Base-by-base conservation (phyloP, 441 rosid species). In the Adansonia madagascariensis region DNA sequence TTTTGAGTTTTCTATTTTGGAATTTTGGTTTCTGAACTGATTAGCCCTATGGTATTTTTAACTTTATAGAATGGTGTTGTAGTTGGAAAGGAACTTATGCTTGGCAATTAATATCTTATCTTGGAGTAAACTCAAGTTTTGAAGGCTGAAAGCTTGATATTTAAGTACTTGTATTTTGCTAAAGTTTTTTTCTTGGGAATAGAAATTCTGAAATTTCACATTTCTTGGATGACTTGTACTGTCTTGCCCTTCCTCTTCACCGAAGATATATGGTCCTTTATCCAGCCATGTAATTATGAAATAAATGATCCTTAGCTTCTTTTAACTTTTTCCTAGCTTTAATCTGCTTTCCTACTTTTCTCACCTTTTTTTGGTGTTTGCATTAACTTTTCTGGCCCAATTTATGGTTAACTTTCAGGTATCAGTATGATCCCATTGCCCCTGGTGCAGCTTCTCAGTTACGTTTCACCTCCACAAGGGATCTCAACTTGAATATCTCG, bases 391-490 rank as follows among this genome's bases (percentile, higher is more conserved):
- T 9, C 64, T 56, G 35, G 57, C 68, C 57, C 31, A 43, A 79
- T 77, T 61, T 82, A 68, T 74, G 60, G 77, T 72, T 72, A 62
- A 70, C 63, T 75, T 88, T 71, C 90, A 97, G 99, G 89, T 94
- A 92, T 80, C 98, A 85, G 85, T 92, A 90, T 80, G 92, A 97
- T 83, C 88, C 84, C 74, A 90, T 86, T 81, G 88, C 92, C 56
- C 93, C 89, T 3, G 92, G 92, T 75, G 90, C 99, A 74, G 89
- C 91, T 80, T 89, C 97, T 71, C 97, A 97, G 84, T 79, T 97
- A 77, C 97, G 97, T 75, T 80, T 97, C 79, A 88, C 93, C 78
- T 84, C 92, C 53, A 87, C 92, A 1, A 83, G 88, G 89, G 95
- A 94, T 82, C 86, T 97, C 75, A 97, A 94, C 88, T 80, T 97